Percentiles rank a stretch among this genome's conserved stretches.
These are phyloP conservation scores for Petunia hybrid DNA, from an alignment of 305 asterid species.

Conservation along the genomic window DNA sequence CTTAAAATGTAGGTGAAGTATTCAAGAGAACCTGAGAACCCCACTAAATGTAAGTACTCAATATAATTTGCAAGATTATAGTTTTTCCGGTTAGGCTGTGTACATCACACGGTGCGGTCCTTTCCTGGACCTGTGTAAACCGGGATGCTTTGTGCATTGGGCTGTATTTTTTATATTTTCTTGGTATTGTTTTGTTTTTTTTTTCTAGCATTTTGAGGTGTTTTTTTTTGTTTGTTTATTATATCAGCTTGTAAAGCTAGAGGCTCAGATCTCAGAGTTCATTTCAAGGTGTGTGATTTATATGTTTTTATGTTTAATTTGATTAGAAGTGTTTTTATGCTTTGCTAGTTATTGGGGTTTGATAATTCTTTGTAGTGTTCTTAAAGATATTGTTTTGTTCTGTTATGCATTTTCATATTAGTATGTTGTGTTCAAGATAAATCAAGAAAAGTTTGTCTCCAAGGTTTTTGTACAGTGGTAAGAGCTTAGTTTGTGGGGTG, in stretches of 20 bases:
- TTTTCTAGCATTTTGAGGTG: background rate
- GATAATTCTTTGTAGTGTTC: too few species aligned
- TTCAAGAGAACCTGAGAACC: conserved; percentile 72
- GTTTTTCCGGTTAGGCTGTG: background rate
- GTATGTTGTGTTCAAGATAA: background rate
- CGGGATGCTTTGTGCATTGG: too few species aligned
- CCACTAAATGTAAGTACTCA: conserved; percentile 62
- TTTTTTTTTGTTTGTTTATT: background rate
- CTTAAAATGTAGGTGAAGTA: conserved; percentile 66
- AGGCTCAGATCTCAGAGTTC: conserved; percentile 82
- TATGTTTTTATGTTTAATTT: background rate
- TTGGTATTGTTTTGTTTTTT: too few species aligned
- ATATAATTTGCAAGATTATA: background rate
- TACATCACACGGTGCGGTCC: too few species aligned
- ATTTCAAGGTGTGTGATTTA: conserved; percentile 63
- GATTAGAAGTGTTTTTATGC: background rate
- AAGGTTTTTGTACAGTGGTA: too few species aligned
- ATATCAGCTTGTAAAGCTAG: conserved; percentile 83
- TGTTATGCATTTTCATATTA: background rate
- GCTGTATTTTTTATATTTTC: too few species aligned
- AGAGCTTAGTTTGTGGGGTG: too few species aligned
- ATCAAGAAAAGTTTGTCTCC: too few species aligned
- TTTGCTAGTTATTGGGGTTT: background rate
- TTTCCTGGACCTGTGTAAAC: too few species aligned
- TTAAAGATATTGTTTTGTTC: too few species aligned